Percentiles rank a stretch among this genome's conserved stretches.
Evolutionary conservation across 2,329 filamentous ascomycete genomes (phyloP).

Genomic region (Huntiella abstrusa): DNA sequence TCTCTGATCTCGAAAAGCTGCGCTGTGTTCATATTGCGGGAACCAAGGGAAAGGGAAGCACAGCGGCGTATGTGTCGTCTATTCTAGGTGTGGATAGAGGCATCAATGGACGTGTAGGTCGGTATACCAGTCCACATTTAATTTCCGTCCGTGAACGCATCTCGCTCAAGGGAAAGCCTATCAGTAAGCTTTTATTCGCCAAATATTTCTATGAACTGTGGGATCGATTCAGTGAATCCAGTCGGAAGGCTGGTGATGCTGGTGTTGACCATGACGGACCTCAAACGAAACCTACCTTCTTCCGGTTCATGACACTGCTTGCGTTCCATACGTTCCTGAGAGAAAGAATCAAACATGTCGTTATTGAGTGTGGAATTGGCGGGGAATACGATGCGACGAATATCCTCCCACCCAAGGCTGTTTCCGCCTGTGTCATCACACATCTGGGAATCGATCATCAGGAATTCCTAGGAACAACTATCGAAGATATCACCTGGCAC

Average conservation of each 20-base stretch:
- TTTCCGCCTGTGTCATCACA: conserved; percentile 55
- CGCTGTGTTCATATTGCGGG: conserved; percentile 66
- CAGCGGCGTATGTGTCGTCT: conserved; percentile 64
- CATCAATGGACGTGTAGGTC: conserved; percentile 35
- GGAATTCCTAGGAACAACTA: conserved; percentile 57
- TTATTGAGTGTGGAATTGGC: conserved; percentile 87
- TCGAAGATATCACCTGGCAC: conserved; percentile 74
- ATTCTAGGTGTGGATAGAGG: conserved; percentile 37
- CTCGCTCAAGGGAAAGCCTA: conserved; percentile 49
- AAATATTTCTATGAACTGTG: conserved; percentile 71
- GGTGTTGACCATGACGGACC: conserved; percentile 30
- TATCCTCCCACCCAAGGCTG: conserved; percentile 42
- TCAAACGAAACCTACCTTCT: conserved; percentile 67
- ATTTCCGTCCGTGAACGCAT: conserved; percentile 72
- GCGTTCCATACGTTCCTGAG: conserved; percentile 66
- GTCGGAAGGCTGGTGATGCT: conserved; percentile 17
- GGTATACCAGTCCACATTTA: conserved; percentile 75
- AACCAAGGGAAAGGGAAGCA: conserved; percentile 87
- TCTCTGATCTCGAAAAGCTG: conserved; percentile 23
- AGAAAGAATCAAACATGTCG: conserved; percentile 57
- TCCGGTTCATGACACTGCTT: conserved; percentile 76
- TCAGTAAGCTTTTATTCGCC: conserved; percentile 51
- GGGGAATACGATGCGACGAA: conserved; percentile 91
- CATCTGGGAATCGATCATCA: conserved; percentile 76
- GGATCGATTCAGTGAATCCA: conserved; percentile 36